phyloP scores from a whole-genome alignment of 2,329 filamentous ascomycete genomes.

The Camptophora hylomeconis region DNA sequence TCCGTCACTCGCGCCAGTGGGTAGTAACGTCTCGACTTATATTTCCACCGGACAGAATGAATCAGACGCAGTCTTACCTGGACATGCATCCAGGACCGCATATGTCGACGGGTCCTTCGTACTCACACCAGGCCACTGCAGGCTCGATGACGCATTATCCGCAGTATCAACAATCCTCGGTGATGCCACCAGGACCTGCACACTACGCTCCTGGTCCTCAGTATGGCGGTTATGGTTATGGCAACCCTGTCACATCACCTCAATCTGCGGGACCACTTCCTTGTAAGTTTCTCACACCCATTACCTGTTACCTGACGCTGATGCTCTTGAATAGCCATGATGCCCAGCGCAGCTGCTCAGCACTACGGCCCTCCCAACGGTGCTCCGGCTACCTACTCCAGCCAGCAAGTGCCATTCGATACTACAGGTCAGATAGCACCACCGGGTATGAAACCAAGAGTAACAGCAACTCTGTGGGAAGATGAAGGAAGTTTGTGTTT shows the following conservation, averaged over 20 bases:
- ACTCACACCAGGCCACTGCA: conserved; percentile 65
- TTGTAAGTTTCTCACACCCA: conserved; percentile 21
- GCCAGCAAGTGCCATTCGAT: conserved; percentile 53
- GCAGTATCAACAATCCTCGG: conserved; percentile 59
- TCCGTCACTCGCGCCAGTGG: too few relatives aligned
- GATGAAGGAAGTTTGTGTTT: conserved; percentile 97
- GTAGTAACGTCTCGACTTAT: too few relatives aligned
- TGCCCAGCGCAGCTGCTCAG: conserved; percentile 8
- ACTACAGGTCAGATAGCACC: conserved; percentile 86
- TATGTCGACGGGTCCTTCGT: conserved; percentile 64
- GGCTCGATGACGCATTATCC: conserved; percentile 61
- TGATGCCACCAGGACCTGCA: conserved; percentile 58
- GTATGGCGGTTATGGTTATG: conserved; percentile 61
- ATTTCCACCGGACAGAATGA: conserved; percentile 57
- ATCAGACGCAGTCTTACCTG: conserved; percentile 69
- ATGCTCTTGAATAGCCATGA: conserved; percentile 26
- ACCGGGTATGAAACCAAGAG: conserved; percentile 87
- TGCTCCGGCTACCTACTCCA: conserved; percentile 26
- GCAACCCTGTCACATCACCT: conserved; percentile 70
- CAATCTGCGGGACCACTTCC: conserved; percentile 50
- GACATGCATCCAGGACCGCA: conserved; percentile 61
- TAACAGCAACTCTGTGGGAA: conserved; percentile 95
- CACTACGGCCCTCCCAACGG: conserved; percentile 18
- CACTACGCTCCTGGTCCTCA: conserved; percentile 51
- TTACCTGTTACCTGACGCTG: conserved; percentile 5